phyloP scores from a whole-genome alignment of 805 yeast genomes.

The Myxozyma udenii region DNA sequence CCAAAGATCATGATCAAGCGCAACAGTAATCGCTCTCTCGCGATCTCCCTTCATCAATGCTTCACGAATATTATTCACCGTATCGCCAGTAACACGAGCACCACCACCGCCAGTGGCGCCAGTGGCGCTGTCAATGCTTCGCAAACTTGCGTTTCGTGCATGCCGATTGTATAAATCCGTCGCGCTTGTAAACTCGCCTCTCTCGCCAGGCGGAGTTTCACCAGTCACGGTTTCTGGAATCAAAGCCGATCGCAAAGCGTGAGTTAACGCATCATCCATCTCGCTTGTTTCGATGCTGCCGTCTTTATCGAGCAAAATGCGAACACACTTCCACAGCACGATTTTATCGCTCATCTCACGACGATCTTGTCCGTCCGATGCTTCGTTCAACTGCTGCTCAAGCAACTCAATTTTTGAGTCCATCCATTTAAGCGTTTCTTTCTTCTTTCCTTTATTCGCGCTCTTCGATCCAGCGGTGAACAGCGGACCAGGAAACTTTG shows the following conservation, averaged over 20 bases:
- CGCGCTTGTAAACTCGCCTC: conserved; percentile 30
- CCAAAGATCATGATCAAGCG: conserved; percentile 67
- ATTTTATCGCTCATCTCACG: conserved; percentile 35
- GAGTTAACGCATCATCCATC: conserved; percentile 5
- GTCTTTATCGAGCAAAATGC: conserved; percentile 34
- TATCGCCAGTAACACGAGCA: conserved; percentile 11
- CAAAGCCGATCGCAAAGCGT: conserved; percentile 23
- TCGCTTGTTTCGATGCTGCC: conserved; percentile 12
- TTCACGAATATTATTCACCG: conserved; percentile 38
- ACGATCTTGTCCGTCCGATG: conserved; percentile 29
- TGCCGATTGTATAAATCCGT: conserved; percentile 32
- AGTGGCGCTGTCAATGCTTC: conserved; percentile 2
- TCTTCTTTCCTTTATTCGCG: conserved; percentile 52
- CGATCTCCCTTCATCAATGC: conserved; percentile 61
- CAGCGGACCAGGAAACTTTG: conserved; percentile 67
- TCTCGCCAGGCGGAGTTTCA: conserved; percentile 15
- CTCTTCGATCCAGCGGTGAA: conserved; percentile 41
- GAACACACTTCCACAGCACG: conserved; percentile 39
- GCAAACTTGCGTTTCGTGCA: conserved; percentile 11
- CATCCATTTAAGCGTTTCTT: conserved; percentile 71
- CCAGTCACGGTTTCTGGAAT: conserved; percentile 29
- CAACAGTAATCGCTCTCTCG: conserved; percentile 59
- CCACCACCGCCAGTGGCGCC: background rate
- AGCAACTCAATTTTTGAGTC: conserved; percentile 39
- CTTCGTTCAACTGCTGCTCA: conserved; percentile 29